Conservation (phyloP, 495 filamentous ascomycete species). For the Aspergillus bertholletiae region DNA sequence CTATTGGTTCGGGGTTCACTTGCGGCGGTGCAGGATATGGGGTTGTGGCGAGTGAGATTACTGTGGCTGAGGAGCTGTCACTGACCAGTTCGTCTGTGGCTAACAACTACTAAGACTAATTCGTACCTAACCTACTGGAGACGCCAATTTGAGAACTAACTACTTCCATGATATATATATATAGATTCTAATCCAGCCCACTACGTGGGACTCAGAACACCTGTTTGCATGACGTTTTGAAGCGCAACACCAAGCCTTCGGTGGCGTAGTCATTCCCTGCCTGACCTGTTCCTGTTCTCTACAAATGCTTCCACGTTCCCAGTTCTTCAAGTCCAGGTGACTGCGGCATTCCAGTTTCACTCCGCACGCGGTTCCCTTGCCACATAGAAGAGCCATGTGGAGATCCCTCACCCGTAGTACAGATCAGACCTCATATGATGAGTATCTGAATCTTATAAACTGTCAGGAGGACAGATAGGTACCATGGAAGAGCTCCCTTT, state of each 20-base stretch:
- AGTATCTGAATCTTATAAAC: neutral
- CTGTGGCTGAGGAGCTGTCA: slow-evolving; percentile 4
- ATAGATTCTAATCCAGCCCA: neutral
- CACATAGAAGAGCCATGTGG: neutral
- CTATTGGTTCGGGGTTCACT: slow-evolving; percentile 12
- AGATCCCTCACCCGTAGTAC: no score
- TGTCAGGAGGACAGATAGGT: neutral
- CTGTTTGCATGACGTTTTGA: neutral
- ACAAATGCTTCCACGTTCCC: slow-evolving; percentile 2
- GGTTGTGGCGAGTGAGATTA: neutral
- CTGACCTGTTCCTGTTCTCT: slow-evolving; percentile 12
- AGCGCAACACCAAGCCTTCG: neutral
- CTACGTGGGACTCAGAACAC: neutral
- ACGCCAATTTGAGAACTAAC: no score
- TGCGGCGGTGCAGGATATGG: slow-evolving; percentile 3
- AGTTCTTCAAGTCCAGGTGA: slow-evolving; percentile 7
- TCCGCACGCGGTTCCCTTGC: neutral
- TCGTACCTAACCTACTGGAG: no score
- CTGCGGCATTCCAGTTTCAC: slow-evolving; percentile 3
- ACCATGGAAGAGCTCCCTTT: neutral
- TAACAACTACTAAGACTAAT: no score
- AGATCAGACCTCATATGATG: neutral
- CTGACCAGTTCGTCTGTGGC: no score
- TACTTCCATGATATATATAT: no score
- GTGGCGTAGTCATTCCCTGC: slow-evolving; percentile 15